Base-by-base conservation (phyloP, 345 rosid species). In the Odontarrhena argentea region DNA sequence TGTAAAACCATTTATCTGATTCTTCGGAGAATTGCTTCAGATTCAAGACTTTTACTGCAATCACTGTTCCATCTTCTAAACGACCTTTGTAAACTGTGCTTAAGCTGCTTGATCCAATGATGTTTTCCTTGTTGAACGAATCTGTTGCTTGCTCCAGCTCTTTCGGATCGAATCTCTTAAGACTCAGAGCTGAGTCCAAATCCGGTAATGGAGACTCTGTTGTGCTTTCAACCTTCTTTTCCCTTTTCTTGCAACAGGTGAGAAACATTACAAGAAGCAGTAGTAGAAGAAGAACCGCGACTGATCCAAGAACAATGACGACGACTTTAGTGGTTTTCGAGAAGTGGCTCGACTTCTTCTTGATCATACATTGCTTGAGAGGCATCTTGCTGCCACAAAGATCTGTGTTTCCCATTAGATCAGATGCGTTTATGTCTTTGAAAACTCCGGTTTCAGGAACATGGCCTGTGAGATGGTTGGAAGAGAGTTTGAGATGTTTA, bases 41-140 rank as follows among this genome's bases (percentile, higher is more conserved):
- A 69, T 89, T 86, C 68, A 92, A 69, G 50, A 75, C 78, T 78
- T 92, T 92, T 15, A 92, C 87, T n/a, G 90, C 96, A 65, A 92
- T 68, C 8, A 63, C 63, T 77, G 78, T 62, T 8, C 87, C 91
- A 34, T 85, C 89, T 50, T 86, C 83, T 32, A 89, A 35, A 30
- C 50, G 79, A 43, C 96, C 96, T 73, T 77, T 85, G 83, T 89
- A 92, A 30, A 92, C 96, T 0, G 89, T 87, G 70, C 96, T 92
- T 78, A 92, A 73, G 57, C 83, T 85, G 82, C 96, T 87, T 36
- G 85, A 47, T 6, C 96, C 96, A 8, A 87, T 73, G 58, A 89
- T 78, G 55, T 86, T 87, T 15, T 59, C 78, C 37, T 45, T 67
- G 49, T 79, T 74, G 82, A 89, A 92, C 52, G 56, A 78, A 56